phyloP scores from a whole-genome alignment of 768 basidiomycete genomes.

The Agrocybe chaxingu region DNA sequence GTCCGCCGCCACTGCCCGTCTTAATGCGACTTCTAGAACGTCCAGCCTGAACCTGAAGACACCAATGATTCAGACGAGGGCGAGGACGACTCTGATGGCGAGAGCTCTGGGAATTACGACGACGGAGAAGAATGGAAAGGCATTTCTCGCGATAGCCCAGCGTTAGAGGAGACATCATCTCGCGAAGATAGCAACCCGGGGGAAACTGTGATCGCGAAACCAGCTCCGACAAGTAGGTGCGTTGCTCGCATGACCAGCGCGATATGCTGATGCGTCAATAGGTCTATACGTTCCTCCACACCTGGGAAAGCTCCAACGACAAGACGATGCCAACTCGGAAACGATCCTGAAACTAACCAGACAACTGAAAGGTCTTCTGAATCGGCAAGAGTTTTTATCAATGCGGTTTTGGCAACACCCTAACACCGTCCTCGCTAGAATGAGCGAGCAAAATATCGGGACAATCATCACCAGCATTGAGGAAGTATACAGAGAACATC shows the following conservation, averaged over 20 bases:
- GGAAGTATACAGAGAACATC: conserved; percentile 69
- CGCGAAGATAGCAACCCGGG: conserved; percentile 9
- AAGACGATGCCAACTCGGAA: conserved; percentile 30
- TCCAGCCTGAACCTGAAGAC: no score
- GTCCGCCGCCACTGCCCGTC: no score
- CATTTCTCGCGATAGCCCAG: conserved; percentile 16
- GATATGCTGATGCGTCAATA: conserved; percentile 10
- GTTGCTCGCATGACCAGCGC: neutral
- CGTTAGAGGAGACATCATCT: conserved; percentile 1
- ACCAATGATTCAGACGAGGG: conserved; percentile 7
- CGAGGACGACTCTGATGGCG: conserved; percentile 12
- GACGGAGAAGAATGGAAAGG: conserved; percentile 34
- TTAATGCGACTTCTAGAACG: no score
- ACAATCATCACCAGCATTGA: conserved; percentile 74
- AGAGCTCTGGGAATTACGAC: conserved; percentile 14
- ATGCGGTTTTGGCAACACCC: neutral
- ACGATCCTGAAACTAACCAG: conserved; percentile 56
- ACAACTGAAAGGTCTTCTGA: conserved; percentile 84
- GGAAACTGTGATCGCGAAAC: conserved; percentile 8
- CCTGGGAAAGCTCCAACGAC: conserved; percentile 42
- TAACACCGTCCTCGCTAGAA: conserved; percentile 36
- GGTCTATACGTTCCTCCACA: conserved; percentile 82
- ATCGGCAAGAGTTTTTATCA: conserved; percentile 50
- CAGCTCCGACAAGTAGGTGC: conserved; percentile 10
- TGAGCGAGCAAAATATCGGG: conserved; percentile 88